Evolutionary conservation across 176 grass and related monocot genomes (phyloP), one percentile per base, ranked within the genome.

Genomic region (Themeda triandra): DNA sequence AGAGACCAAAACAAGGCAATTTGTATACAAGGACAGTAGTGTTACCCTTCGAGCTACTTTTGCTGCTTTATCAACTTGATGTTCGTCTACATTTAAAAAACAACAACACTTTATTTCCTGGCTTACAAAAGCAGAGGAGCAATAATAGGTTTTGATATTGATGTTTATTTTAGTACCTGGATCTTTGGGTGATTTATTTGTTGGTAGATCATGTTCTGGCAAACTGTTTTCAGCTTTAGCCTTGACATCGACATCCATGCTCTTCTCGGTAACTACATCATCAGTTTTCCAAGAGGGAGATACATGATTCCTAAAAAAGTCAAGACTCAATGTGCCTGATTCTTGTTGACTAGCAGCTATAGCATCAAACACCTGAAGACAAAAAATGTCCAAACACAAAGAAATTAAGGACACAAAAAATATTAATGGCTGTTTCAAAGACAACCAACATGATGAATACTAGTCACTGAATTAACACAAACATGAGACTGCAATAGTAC

Each of bases 271-370:
- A 13, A 70, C 83, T 65, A 82, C 56, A 73, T 87, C 91, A 83
- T 96, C 88, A 71, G 88, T 90, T 94, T 89, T 95, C 96, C 96
- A 99, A 62, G 96, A 99, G 80, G 87, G 83, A 42, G 93, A 96
- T 17, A 84, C 78, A 89, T 74, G 93, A 48, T 94, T 90, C 59
- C 88, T 94, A 42, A 96, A 95, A 76, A 88, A 95, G 24, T 96
- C 91, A 64, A 99, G 89, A 88, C 92, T 99, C 91, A 92, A 90
- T 58, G 88, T 39, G 27, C 87, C 91, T 51, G 60, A 73, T 53
- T 99, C 91, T 88, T 89, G 76, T 88, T 83, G 83, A 87, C 72
- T 90, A 91, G 87, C 79, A 90, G 86, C 74, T 91, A 99, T 90
- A 74, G 93, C 91, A 72, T 94, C 88, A 31, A 96, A 79, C 25